phyloP scores from a whole-genome alignment of 169 alveolate species.

The Blepharisma undulans region DNA sequence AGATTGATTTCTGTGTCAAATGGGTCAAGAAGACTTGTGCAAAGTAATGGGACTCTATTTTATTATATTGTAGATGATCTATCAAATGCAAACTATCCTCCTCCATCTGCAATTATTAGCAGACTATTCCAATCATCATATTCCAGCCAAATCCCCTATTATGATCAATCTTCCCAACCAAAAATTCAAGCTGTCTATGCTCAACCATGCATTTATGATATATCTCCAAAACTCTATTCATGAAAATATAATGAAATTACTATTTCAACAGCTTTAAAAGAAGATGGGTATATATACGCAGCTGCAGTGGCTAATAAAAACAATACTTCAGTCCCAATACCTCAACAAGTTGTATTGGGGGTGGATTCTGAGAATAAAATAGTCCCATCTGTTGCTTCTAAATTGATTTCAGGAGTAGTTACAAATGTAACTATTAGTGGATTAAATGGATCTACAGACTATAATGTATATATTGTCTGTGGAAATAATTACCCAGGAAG shows the following conservation, averaged over 20 bases:
- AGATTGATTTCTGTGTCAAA: not conserved
- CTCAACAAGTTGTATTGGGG: not conserved
- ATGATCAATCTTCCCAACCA: not conserved
- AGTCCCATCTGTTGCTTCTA: not conserved
- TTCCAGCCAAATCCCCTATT: not conserved
- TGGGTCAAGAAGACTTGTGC: not conserved
- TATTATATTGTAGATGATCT: conserved; percentile 8
- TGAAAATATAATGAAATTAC: not conserved
- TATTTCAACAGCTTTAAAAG: not conserved
- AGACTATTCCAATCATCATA: not conserved
- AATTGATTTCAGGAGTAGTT: not conserved
- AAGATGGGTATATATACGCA: not conserved
- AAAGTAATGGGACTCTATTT: not conserved
- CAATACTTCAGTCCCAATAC: not conserved
- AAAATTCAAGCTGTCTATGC: not conserved
- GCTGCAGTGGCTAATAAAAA: not conserved
- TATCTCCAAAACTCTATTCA: not conserved
- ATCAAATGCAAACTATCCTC: not conserved
- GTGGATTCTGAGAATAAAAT: not conserved
- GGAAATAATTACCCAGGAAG: conserved; percentile 22
- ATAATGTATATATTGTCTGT: not conserved
- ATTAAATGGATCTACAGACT: not conserved
- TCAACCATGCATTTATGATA: not conserved
- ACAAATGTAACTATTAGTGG: not conserved
- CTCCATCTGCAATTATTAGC: not conserved